phyloP scores from a whole-genome alignment of 2,329 filamentous ascomycete genomes.

The Biscogniauxia marginata region DNA sequence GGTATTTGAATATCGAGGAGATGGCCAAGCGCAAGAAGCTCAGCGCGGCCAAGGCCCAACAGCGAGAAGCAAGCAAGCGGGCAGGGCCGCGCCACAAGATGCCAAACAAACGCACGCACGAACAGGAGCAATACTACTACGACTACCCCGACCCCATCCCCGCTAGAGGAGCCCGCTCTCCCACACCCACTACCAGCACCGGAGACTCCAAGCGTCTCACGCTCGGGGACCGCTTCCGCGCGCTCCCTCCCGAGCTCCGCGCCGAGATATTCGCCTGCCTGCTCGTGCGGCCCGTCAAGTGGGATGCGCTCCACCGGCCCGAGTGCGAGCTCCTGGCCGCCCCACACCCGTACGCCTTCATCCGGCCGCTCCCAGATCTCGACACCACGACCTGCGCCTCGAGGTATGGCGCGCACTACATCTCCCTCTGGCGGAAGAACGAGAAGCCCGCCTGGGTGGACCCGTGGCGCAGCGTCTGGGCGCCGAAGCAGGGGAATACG shows the following conservation, averaged over 20 bases:
- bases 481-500: slow-evolving; percentile 7
- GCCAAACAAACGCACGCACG: not conserved
- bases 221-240: slow-evolving; percentile 10
- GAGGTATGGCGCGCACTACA: not conserved
- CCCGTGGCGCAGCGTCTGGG: slow-evolving; percentile 14
- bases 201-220: not conserved
- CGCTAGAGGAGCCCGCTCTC: too few relatives aligned
- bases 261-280: slow-evolving; percentile 16
- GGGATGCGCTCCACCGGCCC: slow-evolving; percentile 6
- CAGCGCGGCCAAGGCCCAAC: not conserved
- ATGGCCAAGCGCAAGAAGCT: slow-evolving; percentile 8
- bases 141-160: not conserved
- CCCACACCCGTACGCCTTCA: not conserved
- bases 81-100: not conserved
- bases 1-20: too few relatives aligned
- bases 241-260: slow-evolving; percentile 9
- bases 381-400: not conserved
- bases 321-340: slow-evolving; percentile 1
- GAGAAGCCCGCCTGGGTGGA: not conserved
- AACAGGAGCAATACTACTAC: too few relatives aligned
- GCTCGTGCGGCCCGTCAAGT: slow-evolving; percentile 18
- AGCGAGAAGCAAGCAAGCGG: not conserved
- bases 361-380: not conserved
- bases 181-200: too few relatives aligned
- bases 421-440: slow-evolving; percentile 4